Evolutionary conservation across 352 stramenopile genomes (phyloP).

Genomic region (Globisporangium polare): DNA sequence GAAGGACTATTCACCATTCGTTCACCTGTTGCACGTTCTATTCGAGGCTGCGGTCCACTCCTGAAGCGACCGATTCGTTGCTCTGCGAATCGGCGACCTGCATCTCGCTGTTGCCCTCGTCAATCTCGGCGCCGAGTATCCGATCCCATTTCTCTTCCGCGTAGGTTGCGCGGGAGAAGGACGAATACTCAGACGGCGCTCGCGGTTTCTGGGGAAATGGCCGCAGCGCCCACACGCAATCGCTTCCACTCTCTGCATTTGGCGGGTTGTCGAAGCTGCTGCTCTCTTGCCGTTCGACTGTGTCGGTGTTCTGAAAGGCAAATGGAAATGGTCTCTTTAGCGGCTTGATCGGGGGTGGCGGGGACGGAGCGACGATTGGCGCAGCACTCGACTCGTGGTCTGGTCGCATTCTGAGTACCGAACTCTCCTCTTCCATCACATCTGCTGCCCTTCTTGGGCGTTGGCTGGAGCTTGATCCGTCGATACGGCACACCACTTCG

Average conservation of each 20-base stretch:
- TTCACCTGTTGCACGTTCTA: neutral
- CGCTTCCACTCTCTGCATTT: constrained; percentile 11
- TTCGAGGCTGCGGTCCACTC: constrained; percentile 4
- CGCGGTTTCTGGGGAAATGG: constrained; percentile 13
- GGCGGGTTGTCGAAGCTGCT: neutral
- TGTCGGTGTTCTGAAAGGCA: neutral
- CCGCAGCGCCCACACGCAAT: constrained; percentile 11
- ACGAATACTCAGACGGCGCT: constrained; percentile 12
- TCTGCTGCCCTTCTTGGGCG: neutral
- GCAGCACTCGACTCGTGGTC: neutral
- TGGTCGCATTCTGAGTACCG: neutral
- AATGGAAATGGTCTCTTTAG: constrained; percentile 15
- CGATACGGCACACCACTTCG: constrained; percentile 55
- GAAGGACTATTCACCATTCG: neutral
- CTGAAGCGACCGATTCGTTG: constrained; percentile 2
- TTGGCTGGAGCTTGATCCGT: constrained; percentile 19
- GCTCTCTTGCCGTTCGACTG: neutral
- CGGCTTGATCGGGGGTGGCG: neutral
- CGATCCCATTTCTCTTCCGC: constrained; percentile 76
- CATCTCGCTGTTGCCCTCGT: constrained; percentile 13
- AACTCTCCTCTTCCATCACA: neutral
- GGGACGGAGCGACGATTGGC: neutral
- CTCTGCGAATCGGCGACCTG: constrained; percentile 9
- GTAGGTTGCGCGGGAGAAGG: constrained; percentile 24
- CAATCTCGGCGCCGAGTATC: constrained; percentile 46